Percentiles rank a stretch among this genome's conserved stretches.
These are phyloP conservation scores for Panaeolus papilionaceus DNA, from an alignment of 768 basidiomycete genomes.

Conservation along the genomic window DNA sequence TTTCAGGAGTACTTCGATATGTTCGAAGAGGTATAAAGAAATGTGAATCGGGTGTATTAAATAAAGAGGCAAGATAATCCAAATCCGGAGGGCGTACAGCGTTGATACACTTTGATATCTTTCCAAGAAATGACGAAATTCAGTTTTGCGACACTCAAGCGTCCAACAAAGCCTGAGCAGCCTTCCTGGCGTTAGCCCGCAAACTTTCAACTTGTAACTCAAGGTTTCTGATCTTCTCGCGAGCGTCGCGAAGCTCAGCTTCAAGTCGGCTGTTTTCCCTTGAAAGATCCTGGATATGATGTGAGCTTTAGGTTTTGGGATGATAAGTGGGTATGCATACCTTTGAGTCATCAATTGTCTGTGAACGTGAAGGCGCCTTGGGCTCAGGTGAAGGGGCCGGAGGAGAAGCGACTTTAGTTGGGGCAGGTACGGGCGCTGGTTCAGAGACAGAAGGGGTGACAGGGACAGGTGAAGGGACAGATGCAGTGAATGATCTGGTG, in stretches of 20 bases:
- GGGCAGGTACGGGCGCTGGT: slow-evolving; percentile 30
- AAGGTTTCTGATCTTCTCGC: slow-evolving; percentile 81
- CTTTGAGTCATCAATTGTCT: slow-evolving; percentile 26
- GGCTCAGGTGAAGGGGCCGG: slow-evolving; percentile 24
- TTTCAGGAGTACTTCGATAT: neutral
- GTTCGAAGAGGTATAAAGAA: neutral
- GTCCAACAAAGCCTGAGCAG: slow-evolving; percentile 66
- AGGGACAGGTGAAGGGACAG: slow-evolving; percentile 39
- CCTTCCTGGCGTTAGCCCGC: slow-evolving; percentile 77
- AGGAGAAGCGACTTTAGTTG: slow-evolving; percentile 22
- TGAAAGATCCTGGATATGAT: slow-evolving; percentile 31
- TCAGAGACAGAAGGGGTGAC: slow-evolving; percentile 39
- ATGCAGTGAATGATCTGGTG: slow-evolving; percentile 41
- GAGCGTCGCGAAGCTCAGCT: slow-evolving; percentile 76
- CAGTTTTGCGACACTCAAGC: slow-evolving; percentile 20
- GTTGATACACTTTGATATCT: slow-evolving; percentile 1
- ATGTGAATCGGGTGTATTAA: slow-evolving; percentile 4
- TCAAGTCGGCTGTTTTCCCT: slow-evolving; percentile 69
- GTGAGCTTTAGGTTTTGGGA: neutral
- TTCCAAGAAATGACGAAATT: slow-evolving; percentile 8
- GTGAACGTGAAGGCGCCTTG: slow-evolving; percentile 28
- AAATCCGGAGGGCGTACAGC: neutral
- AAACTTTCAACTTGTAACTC: slow-evolving; percentile 83
- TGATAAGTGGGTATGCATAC: slow-evolving; percentile 17
- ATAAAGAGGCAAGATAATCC: slow-evolving; percentile 12